A percentile compares a stretch with the other conserved stretches of the same genome.
These are phyloP conservation scores for Petasospora rhodanensis DNA, from an alignment of 1,139 yeast species.

Conservation along the genomic window DNA sequence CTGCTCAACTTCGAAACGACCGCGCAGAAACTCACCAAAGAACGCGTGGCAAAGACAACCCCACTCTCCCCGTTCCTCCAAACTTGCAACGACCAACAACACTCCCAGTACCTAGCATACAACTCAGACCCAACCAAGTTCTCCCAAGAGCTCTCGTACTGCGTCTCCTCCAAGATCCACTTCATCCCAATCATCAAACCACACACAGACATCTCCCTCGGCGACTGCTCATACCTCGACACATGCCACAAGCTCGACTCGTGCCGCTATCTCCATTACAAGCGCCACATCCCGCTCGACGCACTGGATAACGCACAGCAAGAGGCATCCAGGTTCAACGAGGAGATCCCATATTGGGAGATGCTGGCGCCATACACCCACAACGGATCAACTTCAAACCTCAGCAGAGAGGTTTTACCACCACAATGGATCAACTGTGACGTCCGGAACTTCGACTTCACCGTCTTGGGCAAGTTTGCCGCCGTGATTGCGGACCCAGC, in stretches of 20 bases:
- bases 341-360: conserved; percentile 27
- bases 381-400: conserved; percentile 47
- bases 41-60: conserved; percentile 38
- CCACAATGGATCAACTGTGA: conserved; percentile 90
- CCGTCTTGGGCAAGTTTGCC: conserved; percentile 73
- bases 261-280: conserved; percentile 81
- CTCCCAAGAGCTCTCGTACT: conserved; percentile 29
- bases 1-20: conserved; percentile 24
- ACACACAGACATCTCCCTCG: conserved; percentile 64
- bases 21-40: conserved; percentile 34
- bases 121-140: conserved; percentile 23
- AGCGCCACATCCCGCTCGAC: conserved; percentile 48
- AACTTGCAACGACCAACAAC: conserved; percentile 47
- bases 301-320: conserved; percentile 16
- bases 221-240: conserved; percentile 91
- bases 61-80: conserved; percentile 42
- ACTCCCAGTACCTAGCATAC: conserved; percentile 31
- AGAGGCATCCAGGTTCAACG: conserved; percentile 26
- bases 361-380: conserved; percentile 43
- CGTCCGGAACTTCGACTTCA: conserved; percentile 65
- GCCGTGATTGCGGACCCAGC: conserved; percentile 90
- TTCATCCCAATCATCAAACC: conserved; percentile 54
- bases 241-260: conserved; percentile 83
- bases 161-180: conserved; percentile 51
- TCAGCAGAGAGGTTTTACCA: conserved; percentile 35